These are phyloP conservation scores for Candida gigantensis DNA, from an alignment of 1,139 yeast species.

Conservation along the genomic window DNA sequence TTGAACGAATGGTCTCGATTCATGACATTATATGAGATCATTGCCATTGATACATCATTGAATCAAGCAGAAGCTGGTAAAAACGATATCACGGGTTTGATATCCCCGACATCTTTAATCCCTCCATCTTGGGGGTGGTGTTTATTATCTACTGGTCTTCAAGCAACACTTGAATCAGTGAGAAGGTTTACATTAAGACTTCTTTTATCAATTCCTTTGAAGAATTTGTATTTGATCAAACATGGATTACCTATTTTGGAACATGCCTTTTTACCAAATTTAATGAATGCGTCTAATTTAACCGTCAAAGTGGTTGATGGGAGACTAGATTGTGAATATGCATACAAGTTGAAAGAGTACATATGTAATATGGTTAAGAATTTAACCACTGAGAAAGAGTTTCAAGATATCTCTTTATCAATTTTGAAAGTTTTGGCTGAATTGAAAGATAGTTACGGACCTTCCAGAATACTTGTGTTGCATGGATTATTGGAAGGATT, in stretches of 20 bases:
- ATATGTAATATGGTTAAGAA: constrained; percentile 45
- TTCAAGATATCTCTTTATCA: constrained; percentile 21
- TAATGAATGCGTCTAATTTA: constrained; percentile 67
- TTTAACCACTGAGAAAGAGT: constrained; percentile 31
- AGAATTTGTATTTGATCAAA: constrained; percentile 51
- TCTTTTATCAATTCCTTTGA: constrained; percentile 52
- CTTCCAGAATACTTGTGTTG: constrained; percentile 65
- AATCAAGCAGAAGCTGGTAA: constrained; percentile 85
- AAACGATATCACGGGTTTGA: constrained; percentile 58
- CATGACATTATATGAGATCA: constrained; percentile 72
- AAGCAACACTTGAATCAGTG: constrained; percentile 79
- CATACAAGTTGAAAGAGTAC: constrained; percentile 51
- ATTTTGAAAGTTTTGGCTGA: constrained; percentile 50
- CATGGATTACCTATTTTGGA: constrained; percentile 51
- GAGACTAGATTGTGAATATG: constrained; percentile 54
- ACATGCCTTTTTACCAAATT: constrained; percentile 57
- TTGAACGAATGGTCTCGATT: constrained; percentile 69
- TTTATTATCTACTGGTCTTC: constrained; percentile 72
- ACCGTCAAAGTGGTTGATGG: constrained; percentile 31
- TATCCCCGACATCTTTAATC: constrained; percentile 52
- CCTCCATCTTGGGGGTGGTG: constrained; percentile 76
- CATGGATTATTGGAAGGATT: constrained; percentile 61
- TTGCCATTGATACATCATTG: constrained; percentile 82
- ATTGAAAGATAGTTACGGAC: constrained; percentile 61
- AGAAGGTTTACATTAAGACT: constrained; percentile 63